These are phyloP conservation scores for Tuber magnatum DNA, from an alignment of 495 filamentous ascomycete genomes.

Conservation along the genomic window DNA sequence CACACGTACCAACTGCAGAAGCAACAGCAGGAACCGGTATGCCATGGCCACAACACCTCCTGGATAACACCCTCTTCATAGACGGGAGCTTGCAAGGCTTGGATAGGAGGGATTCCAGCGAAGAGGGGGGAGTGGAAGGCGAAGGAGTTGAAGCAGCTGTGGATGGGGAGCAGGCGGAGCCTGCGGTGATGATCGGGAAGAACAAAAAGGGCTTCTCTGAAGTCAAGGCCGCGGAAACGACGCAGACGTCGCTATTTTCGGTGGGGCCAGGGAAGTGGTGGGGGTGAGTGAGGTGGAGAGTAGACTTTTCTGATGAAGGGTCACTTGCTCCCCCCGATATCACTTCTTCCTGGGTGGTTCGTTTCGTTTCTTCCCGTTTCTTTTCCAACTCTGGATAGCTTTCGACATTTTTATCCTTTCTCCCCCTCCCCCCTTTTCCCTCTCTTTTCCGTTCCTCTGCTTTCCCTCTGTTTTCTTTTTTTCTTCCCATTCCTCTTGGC, in stretches of 20 bases:
- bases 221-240: slow-evolving; percentile 22
- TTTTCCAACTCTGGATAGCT: neutral
- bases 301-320: neutral
- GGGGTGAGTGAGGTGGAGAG: neutral
- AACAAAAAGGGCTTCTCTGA: slow-evolving; percentile 19
- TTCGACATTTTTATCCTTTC: neutral
- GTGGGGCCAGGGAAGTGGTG: slow-evolving; percentile 20
- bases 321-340: neutral
- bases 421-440: neutral
- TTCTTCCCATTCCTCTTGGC: neutral
- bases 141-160: neutral
- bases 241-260: slow-evolving; percentile 27
- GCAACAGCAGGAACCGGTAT: neutral
- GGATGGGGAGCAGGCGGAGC: neutral
- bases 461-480: neutral
- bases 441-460: neutral
- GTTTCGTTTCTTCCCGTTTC: neutral
- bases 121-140: neutral
- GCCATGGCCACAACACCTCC: slow-evolving; percentile 8
- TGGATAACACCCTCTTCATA: slow-evolving; percentile 26
- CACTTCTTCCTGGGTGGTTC: neutral
- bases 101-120: neutral
- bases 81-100: slow-evolving; percentile 14
- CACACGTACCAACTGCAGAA: neutral
- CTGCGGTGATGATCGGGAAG: neutral